Base-by-base conservation (phyloP, 2,329 filamentous ascomycete species). In the Penicillium sp. region DNA sequence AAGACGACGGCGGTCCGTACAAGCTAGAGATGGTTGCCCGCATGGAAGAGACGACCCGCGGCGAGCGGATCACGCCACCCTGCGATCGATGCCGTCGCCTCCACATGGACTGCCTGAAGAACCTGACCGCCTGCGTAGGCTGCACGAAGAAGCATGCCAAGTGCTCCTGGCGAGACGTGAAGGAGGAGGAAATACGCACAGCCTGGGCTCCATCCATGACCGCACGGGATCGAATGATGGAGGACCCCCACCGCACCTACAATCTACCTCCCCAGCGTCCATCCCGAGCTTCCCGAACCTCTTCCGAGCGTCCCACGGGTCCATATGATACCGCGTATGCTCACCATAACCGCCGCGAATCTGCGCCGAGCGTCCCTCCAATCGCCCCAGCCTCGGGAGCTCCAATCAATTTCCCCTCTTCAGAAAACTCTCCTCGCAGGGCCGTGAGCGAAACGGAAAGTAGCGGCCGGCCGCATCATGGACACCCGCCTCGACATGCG, bases 141-240 rank as follows among this genome's bases (percentile, higher is more conserved):
- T 96, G 91, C 72, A 95, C 91, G 0, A 92, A 90, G 71, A 95
- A 95, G 70, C 91, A 96, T 69, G 90, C 90, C 20, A 92, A 92
- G 66, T 96, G 91, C 71, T 87, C 86, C 14, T 96, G 91, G 91
- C 89, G 87, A 62, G 85, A 89, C 43, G 84, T 94, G n/a, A 86
- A 85, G 15, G 85, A 90, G 29, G 87, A 88, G 3, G 92, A 96
- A 64, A 60, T 85, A 11, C 69, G 67, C 15, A 68, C 71, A 20
- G 52, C 56, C 23, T 72, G 62, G 49, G 53, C 51, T 2, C 26
- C 51, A 14, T 14, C 50, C 18, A 25, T 46, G 1, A 18, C 46
- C 12, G 33, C 42, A 27, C 22, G 55, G 49, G 27, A 35, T n/a
- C n/a, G 43, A 26, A 7, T 35, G 15, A 27, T 40, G 15, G 22